Conservation (phyloP, 2,329 filamentous ascomycete species). For the Phaeosphaeria sp. region DNA sequence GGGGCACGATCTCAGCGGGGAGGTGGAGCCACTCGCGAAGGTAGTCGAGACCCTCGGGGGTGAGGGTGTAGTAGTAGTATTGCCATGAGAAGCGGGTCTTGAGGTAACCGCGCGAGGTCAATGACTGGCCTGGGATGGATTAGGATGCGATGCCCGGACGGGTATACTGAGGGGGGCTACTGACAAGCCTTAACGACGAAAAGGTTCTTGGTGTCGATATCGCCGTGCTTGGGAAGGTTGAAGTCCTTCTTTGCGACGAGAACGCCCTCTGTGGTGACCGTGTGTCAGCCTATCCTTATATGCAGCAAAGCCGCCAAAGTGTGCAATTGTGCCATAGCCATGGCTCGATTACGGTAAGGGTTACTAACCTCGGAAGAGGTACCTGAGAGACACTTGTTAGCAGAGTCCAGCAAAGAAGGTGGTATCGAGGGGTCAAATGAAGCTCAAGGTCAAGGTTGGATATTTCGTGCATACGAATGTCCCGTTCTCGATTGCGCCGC, state of each 20-base stretch:
- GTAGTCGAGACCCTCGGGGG: constrained; percentile 99
- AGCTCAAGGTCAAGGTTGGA: constrained; percentile 39
- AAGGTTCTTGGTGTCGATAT: constrained; percentile 99
- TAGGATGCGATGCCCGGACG: constrained; percentile 10
- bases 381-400: constrained; percentile 38
- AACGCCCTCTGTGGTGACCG: constrained; percentile 67
- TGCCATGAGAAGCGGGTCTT: constrained; percentile 95
- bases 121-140: constrained; percentile 71
- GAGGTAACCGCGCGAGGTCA: constrained; percentile 96
- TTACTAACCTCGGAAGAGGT: constrained; percentile 54
- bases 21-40: constrained; percentile 99
- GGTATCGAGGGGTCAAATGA: constrained; percentile 11
- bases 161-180: constrained; percentile 16
- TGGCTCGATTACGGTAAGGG: constrained; percentile 35
- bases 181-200: constrained; percentile 94
- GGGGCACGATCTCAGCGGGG: constrained; percentile 98
- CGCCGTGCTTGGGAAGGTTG: constrained; percentile 96
- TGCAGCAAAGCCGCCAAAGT: constrained; percentile 43
- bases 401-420: constrained; percentile 13
- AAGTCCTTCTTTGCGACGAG: constrained; percentile 99
- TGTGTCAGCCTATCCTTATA: constrained; percentile 52
- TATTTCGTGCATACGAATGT: constrained; percentile 37
- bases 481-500: constrained; percentile 32
- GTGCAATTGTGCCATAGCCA: constrained; percentile 48
- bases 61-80: constrained; percentile 97